Evolutionary conservation across 2,329 filamentous ascomycete species (phyloP), one percentile per base, ranked within the genome.

Genomic region (Curvularia eragrostidis): DNA sequence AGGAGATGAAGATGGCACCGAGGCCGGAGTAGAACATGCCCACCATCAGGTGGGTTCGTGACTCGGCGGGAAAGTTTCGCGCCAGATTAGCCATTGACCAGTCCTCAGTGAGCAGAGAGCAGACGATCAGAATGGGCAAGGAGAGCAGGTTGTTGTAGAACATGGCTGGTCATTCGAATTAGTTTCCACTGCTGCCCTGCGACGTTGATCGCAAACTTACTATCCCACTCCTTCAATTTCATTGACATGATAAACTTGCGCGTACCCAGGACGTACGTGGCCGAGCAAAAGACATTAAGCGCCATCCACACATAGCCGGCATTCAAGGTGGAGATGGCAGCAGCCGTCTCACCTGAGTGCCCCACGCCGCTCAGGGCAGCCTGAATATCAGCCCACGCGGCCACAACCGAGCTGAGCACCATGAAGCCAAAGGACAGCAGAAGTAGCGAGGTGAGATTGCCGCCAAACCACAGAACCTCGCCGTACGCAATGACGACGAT

Each of bases 201-300:
- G 15, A 36, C 32, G 15, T 18, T n/a, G 15, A 36, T 36, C 15
- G 15, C 15, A 6, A 34, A 56, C 94, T 80, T 85, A 97, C 93
- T 97, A 78, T 99, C 95, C 83, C 96, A 98, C 77, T 98, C 95
- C 85, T 97, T 97, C 82, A 98, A 98, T 84, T 97, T 97, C 83
- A 96, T 97, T 80, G 95, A 87, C 88, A 98, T 98, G 78, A 98
- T 98, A 65, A 95, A 89, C 84, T 98, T 98, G 76, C 94, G 89
- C 93, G 97, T 98, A 66, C 90, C 87, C 62, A 99, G 81, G 43
- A 97, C 84, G 71, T 96, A 98, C 18, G 91, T 86, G 1, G 95
- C 92, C 28, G 91, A 94, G 84, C 93, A 97, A 76, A 98, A 86
- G 71, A 96, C 96, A 79, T 99, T 99, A 79, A 97, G 82, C 1